Percentiles rank a stretch among this genome's conserved stretches.
phyloP scores from a whole-genome alignment of 2,329 filamentous ascomycete species.

The Cordyceps cicadae region DNA sequence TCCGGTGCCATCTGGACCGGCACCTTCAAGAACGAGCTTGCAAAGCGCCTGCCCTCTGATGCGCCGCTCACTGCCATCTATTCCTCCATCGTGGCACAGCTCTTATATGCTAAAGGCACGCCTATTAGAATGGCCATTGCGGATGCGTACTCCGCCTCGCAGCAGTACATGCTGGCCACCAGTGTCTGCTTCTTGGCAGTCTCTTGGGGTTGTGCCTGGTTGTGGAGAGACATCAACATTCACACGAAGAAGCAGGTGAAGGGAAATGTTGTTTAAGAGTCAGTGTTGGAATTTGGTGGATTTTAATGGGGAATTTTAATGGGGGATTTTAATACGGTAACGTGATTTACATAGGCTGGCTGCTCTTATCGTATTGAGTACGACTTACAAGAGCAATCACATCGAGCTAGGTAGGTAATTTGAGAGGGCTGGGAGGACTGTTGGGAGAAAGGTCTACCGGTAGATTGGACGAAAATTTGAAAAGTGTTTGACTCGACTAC shows the following conservation, averaged over 20 bases:
- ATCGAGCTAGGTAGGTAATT: too few relatives aligned
- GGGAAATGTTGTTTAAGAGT: constrained; percentile 27
- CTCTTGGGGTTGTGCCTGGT: constrained; percentile 22
- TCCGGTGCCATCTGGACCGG: constrained; percentile 58
- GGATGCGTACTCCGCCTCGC: constrained; percentile 48
- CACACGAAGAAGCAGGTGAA: constrained; percentile 34
- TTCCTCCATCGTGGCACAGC: constrained; percentile 42
- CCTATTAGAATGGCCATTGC: constrained; percentile 48
- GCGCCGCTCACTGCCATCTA: constrained; percentile 35
- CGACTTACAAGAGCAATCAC: too few relatives aligned
- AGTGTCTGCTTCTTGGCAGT: constrained; percentile 37
- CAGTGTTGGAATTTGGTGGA: not conserved
- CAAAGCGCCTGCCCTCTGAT: constrained; percentile 38
- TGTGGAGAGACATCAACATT: constrained; percentile 48
- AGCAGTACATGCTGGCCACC: constrained; percentile 43
- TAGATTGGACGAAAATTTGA: too few relatives aligned
- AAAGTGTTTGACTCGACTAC: too few relatives aligned
- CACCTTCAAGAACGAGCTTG: constrained; percentile 44
- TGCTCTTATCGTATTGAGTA: not conserved
- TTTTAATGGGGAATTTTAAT: too few relatives aligned
- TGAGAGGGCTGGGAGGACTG: too few relatives aligned
- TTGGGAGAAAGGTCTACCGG: too few relatives aligned
- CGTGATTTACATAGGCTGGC: not conserved
- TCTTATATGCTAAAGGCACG: constrained; percentile 42
- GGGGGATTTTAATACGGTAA: too few relatives aligned